Base-by-base conservation (phyloP, 106 monocot species). In the Phalaenopsis aphrodite region DNA sequence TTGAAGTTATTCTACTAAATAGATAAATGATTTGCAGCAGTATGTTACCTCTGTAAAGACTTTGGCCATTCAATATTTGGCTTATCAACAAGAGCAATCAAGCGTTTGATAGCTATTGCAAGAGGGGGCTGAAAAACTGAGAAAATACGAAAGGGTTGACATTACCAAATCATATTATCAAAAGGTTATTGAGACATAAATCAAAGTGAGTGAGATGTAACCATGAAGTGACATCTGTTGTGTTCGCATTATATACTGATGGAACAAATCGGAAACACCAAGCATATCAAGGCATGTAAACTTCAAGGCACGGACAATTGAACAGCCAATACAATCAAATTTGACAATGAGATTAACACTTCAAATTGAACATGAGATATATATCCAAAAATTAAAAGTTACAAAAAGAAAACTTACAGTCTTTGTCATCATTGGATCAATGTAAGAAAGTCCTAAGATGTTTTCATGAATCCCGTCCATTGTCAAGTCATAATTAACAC, bases 381-480 rank as follows among this genome's bases (percentile, higher is more conserved):
- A 76, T 73, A 56, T 43, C 43, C 19, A 52, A 52, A 52, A 52
- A 8, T 8, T 48, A 48, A 48, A 45, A 45, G 7, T 45, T 45
- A 30, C 5, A 72, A 42, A 2, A 55, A 49, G 56, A 81, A 82
- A 58, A 88, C 86, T 75, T 55, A 99, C 98, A 45, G 94, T 99
- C 84, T 99, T 99, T 73, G 81, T 80, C 92, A 99, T 88, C 85
- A 89, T 68, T 64, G 98, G 98, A 80, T 99, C 98, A 79, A 93
- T 94, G 89, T 94, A 99, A 78, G 86, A 83, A 39, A 99, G 81
- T 19, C 81, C 82, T 56, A 94, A 81, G 84, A 92, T 88, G 81
- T 99, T 99, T 83, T 99, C 98, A 80, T 94, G 88, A 81, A 99
- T 93, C n/a, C 94, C 98, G 82, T 94, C 94, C 89, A 99, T 89